A percentile compares a stretch with the other conserved stretches of the same genome.
These are phyloP conservation scores for Simplicillium sp. DNA, from an alignment of 2,329 filamentous ascomycete species.

Conservation along the genomic window DNA sequence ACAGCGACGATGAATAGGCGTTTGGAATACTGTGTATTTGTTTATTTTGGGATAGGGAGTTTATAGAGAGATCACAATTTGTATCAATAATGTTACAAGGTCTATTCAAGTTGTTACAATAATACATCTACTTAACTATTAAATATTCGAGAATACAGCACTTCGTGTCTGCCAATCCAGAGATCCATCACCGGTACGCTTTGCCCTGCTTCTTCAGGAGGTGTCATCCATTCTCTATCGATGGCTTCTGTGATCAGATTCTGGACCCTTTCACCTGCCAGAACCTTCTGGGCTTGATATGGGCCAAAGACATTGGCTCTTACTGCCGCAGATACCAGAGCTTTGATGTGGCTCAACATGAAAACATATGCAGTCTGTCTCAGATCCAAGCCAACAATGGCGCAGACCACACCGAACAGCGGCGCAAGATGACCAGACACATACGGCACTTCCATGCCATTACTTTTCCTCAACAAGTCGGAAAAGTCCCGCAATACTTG, in stretches of 20 bases:
- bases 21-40: slow-evolving; percentile 11
- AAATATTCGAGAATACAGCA: slow-evolving; percentile 78
- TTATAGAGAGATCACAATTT: neutral
- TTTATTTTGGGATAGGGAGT: slow-evolving; percentile 1
- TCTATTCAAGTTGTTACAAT: slow-evolving; percentile 8
- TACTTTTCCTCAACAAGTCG: slow-evolving; percentile 18
- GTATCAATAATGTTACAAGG: slow-evolving; percentile 7
- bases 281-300: slow-evolving; percentile 66
- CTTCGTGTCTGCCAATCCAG: slow-evolving; percentile 75
- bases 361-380: slow-evolving; percentile 66
- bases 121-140: slow-evolving; percentile 50
- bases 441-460: slow-evolving; percentile 23
- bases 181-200: slow-evolving; percentile 70
- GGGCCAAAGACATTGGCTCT: slow-evolving; percentile 70
- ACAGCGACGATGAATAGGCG: slow-evolving; percentile 56
- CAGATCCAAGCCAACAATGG: slow-evolving; percentile 48
- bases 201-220: slow-evolving; percentile 61
- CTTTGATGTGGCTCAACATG: slow-evolving; percentile 67
- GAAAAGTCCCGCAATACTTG: slow-evolving; percentile 25
- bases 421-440: slow-evolving; percentile 60
- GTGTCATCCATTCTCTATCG: slow-evolving; percentile 47
- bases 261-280: slow-evolving; percentile 53
- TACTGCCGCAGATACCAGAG: slow-evolving; percentile 67
- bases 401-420: slow-evolving; percentile 58
- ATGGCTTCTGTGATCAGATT: slow-evolving; percentile 48